Evolutionary conservation across 306 rosid genomes (phyloP).

Genomic region (Argentina anserina): DNA sequence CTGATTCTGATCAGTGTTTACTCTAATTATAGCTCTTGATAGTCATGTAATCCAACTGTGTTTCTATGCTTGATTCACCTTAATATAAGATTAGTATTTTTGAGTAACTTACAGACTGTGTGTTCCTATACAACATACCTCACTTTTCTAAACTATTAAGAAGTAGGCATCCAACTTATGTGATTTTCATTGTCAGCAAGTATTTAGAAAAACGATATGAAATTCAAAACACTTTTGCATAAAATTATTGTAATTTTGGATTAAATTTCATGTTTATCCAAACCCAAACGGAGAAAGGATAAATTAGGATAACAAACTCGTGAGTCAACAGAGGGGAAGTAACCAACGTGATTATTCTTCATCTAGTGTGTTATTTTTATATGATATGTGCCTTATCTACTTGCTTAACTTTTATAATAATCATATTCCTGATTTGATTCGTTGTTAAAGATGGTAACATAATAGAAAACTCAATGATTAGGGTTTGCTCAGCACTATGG

Average conservation of each 20-base stretch:
- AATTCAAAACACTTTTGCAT: too few relatives aligned
- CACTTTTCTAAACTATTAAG: too few relatives aligned
- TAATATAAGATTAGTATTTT: too few relatives aligned
- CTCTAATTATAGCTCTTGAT: background rate
- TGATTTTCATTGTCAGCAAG: too few relatives aligned
- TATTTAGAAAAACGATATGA: too few relatives aligned
- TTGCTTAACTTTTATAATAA: background rate
- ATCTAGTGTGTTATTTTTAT: background rate
- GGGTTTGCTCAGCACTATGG: background rate
- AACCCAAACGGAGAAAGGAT: background rate
- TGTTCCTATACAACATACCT: too few relatives aligned
- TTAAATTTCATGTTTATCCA: background rate
- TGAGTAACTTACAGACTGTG: too few relatives aligned
- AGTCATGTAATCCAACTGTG: background rate
- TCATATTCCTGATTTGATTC: background rate
- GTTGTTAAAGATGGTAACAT: slow-evolving; percentile 6
- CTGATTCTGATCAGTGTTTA: background rate
- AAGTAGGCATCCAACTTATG: too few relatives aligned
- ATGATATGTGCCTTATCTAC: slow-evolving; percentile 4
- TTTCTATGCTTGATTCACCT: too few relatives aligned
- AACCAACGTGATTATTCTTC: background rate
- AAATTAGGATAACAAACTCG: background rate
- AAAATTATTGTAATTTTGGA: too few relatives aligned
- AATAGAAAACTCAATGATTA: background rate
- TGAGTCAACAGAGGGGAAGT: background rate